phyloP scores from a whole-genome alignment of 192 early-diverging fungal genomes.

The Coemansia sp. region DNA sequence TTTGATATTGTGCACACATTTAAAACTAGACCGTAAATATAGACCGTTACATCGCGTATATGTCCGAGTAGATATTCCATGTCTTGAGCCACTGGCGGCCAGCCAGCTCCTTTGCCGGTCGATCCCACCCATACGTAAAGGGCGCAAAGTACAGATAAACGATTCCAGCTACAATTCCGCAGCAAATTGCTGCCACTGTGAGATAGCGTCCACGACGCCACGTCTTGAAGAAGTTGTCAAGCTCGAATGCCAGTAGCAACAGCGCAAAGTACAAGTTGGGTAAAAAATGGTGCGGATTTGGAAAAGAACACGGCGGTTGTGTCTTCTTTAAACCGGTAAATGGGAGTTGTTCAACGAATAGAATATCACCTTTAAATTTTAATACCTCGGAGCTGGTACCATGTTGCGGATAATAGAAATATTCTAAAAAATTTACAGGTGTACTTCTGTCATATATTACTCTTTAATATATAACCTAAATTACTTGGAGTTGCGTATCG shows the following conservation, averaged over 20 bases:
- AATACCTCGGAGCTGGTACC: too few species aligned
- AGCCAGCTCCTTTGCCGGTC: constrained; percentile 31
- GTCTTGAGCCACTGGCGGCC: constrained; percentile 48
- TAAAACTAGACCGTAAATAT: background rate
- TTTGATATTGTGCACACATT: background rate
- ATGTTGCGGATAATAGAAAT: too few species aligned
- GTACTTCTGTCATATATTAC: too few species aligned
- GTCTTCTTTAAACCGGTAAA: too few species aligned
- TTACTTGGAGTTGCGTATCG: too few species aligned
- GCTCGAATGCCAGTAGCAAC: constrained; percentile 66
- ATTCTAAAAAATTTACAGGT: too few species aligned
- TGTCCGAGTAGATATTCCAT: constrained; percentile 27
- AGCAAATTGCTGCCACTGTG: constrained; percentile 39
- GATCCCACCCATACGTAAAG: constrained; percentile 69
- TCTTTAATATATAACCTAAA: too few species aligned
- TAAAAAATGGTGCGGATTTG: too few species aligned
- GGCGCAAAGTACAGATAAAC: constrained; percentile 69
- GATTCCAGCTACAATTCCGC: constrained; percentile 16
- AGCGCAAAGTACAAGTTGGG: constrained; percentile 84
- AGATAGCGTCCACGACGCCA: constrained; percentile 55
- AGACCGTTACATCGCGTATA: constrained; percentile 11
- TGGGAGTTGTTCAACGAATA: too few species aligned
- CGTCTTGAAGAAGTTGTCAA: constrained; percentile 62
- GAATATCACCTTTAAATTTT: too few species aligned
- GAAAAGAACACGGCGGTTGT: too few species aligned